Evolutionary conservation across 352 stramenopile species (phyloP).

Genomic region (Peronospora farinosa): DNA sequence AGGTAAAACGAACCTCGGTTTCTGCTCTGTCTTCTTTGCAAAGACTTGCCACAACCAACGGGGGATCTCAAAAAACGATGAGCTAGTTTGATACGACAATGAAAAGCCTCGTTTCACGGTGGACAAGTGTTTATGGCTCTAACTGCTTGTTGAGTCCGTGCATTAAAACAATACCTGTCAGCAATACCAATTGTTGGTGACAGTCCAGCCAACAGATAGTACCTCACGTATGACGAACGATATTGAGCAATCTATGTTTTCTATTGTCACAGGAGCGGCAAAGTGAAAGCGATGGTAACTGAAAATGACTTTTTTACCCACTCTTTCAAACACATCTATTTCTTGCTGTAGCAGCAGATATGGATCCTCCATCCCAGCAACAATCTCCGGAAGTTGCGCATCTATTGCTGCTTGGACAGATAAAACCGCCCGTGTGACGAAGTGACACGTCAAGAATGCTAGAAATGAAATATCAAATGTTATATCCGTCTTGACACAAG

Average conservation of each 20-base stretch:
- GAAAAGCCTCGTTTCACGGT: not conserved
- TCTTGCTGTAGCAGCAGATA: not conserved
- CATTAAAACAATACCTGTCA: not conserved
- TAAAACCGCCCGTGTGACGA: not conserved
- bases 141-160: not conserved
- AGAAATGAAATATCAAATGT: slow-evolving; percentile 19
- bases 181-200: not conserved
- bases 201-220: not conserved
- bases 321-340: not conserved
- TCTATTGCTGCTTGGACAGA: not conserved
- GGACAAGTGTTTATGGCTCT: not conserved
- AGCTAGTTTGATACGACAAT: not conserved
- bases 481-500: slow-evolving; percentile 11
- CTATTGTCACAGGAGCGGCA: not conserved
- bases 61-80: not conserved
- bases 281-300: not conserved
- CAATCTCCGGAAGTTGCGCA: not conserved
- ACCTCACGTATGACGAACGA: not conserved
- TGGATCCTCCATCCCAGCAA: not conserved
- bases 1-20: not conserved
- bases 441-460: not conserved
- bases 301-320: no score
- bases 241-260: not conserved
- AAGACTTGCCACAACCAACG: not conserved
- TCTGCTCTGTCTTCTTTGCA: not conserved